phyloP scores from a whole-genome alignment of 768 basidiomycete species.

The Pleurotus sapidus region DNA sequence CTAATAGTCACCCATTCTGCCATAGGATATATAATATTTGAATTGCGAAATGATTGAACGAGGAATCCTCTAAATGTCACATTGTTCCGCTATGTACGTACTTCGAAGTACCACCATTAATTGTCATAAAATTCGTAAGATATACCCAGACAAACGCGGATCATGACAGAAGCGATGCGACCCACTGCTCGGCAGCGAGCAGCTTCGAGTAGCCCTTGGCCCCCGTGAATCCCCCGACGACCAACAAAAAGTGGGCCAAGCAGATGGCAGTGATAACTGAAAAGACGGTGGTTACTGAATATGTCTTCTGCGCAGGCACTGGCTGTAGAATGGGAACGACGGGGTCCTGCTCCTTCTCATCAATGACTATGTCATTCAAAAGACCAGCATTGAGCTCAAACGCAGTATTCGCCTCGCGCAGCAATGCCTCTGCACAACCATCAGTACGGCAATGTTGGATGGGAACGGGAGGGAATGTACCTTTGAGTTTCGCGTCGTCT shows the following conservation, averaged over 20 bases:
- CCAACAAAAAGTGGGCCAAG: conserved; percentile 46
- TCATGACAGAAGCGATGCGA: conserved; percentile 12
- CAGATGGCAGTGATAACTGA: conserved; percentile 33
- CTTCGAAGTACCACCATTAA: too few species aligned
- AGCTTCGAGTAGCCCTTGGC: conserved; percentile 44
- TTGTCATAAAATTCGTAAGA: too few species aligned
- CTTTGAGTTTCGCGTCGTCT: conserved; percentile 36
- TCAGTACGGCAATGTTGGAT: background rate
- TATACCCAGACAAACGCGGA: background rate
- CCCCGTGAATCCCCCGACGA: conserved; percentile 45
- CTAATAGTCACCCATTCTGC: too few species aligned
- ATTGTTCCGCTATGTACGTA: too few species aligned
- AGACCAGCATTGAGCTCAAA: conserved; percentile 48
- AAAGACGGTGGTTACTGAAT: conserved; percentile 19
- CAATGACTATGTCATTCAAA: conserved; percentile 35
- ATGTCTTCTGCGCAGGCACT: conserved; percentile 2
- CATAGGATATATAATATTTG: too few species aligned
- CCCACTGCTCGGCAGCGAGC: conserved; percentile 36
- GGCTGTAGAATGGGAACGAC: conserved; percentile 13
- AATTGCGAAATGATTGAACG: too few species aligned
- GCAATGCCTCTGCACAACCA: conserved; percentile 32
- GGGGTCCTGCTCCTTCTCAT: conserved; percentile 30
- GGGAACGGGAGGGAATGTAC: conserved; percentile 21
- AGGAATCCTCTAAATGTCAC: too few species aligned
- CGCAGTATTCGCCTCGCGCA: conserved; percentile 46